Evolutionary conservation across 345 rosid species (phyloP), one percentile per base, ranked within the genome.

Genomic region (Hirschfeldia incana): DNA sequence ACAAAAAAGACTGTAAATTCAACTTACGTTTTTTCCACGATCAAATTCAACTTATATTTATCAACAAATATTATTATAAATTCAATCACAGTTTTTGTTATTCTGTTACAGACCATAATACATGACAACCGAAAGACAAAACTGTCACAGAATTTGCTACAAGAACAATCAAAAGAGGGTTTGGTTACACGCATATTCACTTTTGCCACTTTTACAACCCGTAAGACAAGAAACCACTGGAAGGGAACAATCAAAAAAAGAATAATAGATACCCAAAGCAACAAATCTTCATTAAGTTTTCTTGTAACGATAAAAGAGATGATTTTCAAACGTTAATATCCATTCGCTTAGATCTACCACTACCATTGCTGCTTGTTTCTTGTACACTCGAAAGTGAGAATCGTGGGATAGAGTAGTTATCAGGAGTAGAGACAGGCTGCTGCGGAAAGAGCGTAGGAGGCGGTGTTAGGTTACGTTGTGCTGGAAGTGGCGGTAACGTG

Each of bases 381-480:
- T 80, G 86, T 72, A 89, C 84, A 69, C 87, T 85, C 4, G 81
- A 49, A 6, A 83, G 77, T 27, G 93, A 84, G 83, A 87, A 93
- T 88, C 98, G 90, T 1, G 97, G 97, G 58, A 87, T 83, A 1
- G 82, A 84, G 71, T 91, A 89, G 77, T 81, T 89, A 74, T 93
- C 95, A 0, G 89, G 81, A 33, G 85, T 89, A 1, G 85, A 83
- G 74, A 96, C 94, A 0, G 98, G 98, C 71, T 88, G 99, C 82
- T 96, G 99, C 33, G 99, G 98, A 73, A 88, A 92, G 16, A 93
- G 91, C 2, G 94, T 96, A 16, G 98, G 97, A 80, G 99, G 99
- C 1, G 99, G 99, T 0, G 92, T 92, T 70, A 96, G 90, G 86
- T 96, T 96, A 59, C 86, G 90, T 69, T 93, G 99, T 5, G 95